These are phyloP conservation scores for Phytophthora syringae DNA, from an alignment of 352 stramenopile species.

Conservation along the genomic window DNA sequence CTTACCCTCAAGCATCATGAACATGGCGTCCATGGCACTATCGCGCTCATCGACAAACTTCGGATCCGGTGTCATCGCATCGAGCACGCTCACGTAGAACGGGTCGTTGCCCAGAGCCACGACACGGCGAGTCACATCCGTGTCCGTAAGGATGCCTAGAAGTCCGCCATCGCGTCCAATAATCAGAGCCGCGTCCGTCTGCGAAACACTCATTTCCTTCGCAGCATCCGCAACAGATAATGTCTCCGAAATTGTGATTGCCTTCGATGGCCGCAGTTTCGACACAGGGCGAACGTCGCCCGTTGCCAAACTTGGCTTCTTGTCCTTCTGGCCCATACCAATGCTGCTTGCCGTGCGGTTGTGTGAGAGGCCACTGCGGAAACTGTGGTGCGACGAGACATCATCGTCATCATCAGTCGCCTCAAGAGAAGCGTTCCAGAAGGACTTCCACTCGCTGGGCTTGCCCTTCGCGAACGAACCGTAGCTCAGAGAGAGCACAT, in stretches of 20 bases:
- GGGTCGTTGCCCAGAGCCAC: constrained; percentile 88
- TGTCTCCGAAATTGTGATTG: constrained; percentile 88
- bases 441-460: constrained; percentile 88
- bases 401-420: constrained; percentile 77
- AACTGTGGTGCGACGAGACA: constrained; percentile 83
- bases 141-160: constrained; percentile 96
- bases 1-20: constrained; percentile 90
- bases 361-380: constrained; percentile 77
- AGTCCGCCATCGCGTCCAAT: constrained; percentile 90
- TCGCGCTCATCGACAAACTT: constrained; percentile 91
- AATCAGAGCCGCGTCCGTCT: constrained; percentile 94
- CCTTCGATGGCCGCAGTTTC: constrained; percentile 88
- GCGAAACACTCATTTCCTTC: constrained; percentile 89
- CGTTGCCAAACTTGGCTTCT: constrained; percentile 61
- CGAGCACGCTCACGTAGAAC: constrained; percentile 82
- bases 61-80: constrained; percentile 88
- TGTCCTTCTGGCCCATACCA: constrained; percentile 44
- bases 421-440: constrained; percentile 91
- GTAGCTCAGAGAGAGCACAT: constrained; percentile 90
- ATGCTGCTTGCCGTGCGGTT: constrained; percentile 46
- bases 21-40: constrained; percentile 92
- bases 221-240: constrained; percentile 91
- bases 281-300: constrained; percentile 92
- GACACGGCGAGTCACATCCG: constrained; percentile 86
- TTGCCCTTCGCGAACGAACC: constrained; percentile 90